Evolutionary conservation across 768 basidiomycete species (phyloP), one percentile per base, ranked within the genome.

Genomic region (Leccinum broughii): DNA sequence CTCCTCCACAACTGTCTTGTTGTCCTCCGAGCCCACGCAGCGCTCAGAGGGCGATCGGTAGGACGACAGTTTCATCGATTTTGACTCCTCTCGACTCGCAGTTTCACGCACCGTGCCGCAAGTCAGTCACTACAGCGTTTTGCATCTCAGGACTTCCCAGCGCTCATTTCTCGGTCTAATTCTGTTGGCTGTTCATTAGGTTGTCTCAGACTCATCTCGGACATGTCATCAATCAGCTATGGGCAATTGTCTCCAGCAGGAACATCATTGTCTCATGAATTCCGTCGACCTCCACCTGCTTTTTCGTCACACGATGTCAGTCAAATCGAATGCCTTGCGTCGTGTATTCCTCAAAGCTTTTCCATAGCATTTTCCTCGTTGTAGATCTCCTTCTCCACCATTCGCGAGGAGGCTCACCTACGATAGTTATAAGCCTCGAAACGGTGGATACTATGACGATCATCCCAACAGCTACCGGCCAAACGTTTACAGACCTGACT

Each of bases 361-460:
- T 57, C 54, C 52, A 65, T 70, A 67, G 61, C 72, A 62, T 55
- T 63, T 64, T 48, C 26, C 64, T 57, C 80, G 78, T 64, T 80
- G 80, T 57, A 78, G 77, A 63, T 78, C 81, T 48, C 80, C 81
- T 49, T 83, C 87, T 54, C 81, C 84, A 53, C 66, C 81, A 35
- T 72, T 81, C 61, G 75, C 81, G 44, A 76, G 79, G 66, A 67
- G 69, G 58, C 77, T 72, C 59, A 66, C 79, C 28, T 84, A 84
- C 64, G 83, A 87, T 65, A 80, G 79, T 54, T 86, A 85, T 69
- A 75, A 77, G 32, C 79, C 82, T 30, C 70, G 77, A 59, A 76
- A 76, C 26, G 65, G 75, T 41, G 61, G 69, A 17, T 64, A 73
- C 51, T 77, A 79, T 65, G 79, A 79, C 57, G 79, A 78, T 37